These are phyloP conservation scores for Aspergillus avenaceus DNA, from an alignment of 495 filamentous ascomycete genomes.

Conservation along the genomic window DNA sequence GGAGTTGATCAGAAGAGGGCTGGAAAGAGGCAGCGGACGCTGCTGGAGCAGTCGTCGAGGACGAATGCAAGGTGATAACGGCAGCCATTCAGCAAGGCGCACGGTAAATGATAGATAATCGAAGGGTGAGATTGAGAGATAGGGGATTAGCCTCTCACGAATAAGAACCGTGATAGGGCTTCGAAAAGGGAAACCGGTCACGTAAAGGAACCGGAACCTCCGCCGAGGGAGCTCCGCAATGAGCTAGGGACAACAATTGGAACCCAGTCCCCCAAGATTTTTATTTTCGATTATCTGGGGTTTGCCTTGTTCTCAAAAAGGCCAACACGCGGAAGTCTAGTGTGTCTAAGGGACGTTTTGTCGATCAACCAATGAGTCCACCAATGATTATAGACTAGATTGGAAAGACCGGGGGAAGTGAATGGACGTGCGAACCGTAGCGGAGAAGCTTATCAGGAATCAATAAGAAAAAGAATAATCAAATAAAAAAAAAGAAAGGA, in stretches of 20 bases:
- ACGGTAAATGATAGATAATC: conserved; percentile 2
- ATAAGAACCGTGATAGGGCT: background rate
- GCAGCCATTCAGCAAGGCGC: conserved; percentile 31
- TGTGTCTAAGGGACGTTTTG: background rate
- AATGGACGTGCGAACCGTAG: conserved; percentile 17
- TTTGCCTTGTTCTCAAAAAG: background rate
- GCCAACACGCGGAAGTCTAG: background rate
- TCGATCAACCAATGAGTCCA: conserved; percentile 5
- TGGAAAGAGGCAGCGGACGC: conserved; percentile 23
- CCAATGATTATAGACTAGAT: conserved; percentile 10
- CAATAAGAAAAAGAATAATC: background rate
- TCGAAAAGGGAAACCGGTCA: conserved; percentile 6
- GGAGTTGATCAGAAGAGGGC: conserved; percentile 20
- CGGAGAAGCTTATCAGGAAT: conserved; percentile 26
- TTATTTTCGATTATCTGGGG: conserved; percentile 15
- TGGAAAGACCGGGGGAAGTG: background rate
- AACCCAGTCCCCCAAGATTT: conserved; percentile 3
- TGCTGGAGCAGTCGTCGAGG: conserved; percentile 25
- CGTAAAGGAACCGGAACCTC: conserved; percentile 16
- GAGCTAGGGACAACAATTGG: background rate
- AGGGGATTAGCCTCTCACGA: conserved; percentile 9
- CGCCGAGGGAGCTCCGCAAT: conserved; percentile 15
- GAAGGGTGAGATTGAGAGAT: conserved; percentile 10
- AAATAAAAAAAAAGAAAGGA: background rate
- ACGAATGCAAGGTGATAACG: conserved; percentile 45